phyloP scores from a whole-genome alignment of 306 rosid genomes.

The barrel medic (Medicago truncatula) region MtrunA17r5.0-ANR NC_053043.1:1462501-1463000 shows the following conservation, averaged over 20 bases:
- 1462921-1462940: constrained; percentile 19
- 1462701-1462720: constrained; percentile 82
- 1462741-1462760: constrained; percentile 18
- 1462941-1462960: constrained; percentile 16
- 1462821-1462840: constrained; percentile 48
- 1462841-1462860: constrained; percentile 41
- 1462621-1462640: constrained; percentile 41
- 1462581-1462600: constrained; percentile 20
- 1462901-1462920: constrained; percentile 9
- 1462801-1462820: constrained; percentile 62
- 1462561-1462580: too few species aligned
- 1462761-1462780: constrained; percentile 26
- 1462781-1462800: constrained; percentile 37
- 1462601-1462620: neutral
- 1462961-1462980: constrained; percentile 12
- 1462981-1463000: constrained; percentile 9
- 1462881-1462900: constrained; percentile 57
- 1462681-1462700: constrained; percentile 73
- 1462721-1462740: constrained; percentile 66
- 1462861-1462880: constrained; percentile 49
- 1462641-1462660: constrained; percentile 74
- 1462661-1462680: constrained; percentile 69
- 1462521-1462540: constrained; percentile 65
- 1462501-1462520: constrained; percentile 73
- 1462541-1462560: constrained; percentile 78